Evolutionary conservation across 2,329 filamentous ascomycete species (phyloP).

Genomic region (Botrytis squamosa): DNA sequence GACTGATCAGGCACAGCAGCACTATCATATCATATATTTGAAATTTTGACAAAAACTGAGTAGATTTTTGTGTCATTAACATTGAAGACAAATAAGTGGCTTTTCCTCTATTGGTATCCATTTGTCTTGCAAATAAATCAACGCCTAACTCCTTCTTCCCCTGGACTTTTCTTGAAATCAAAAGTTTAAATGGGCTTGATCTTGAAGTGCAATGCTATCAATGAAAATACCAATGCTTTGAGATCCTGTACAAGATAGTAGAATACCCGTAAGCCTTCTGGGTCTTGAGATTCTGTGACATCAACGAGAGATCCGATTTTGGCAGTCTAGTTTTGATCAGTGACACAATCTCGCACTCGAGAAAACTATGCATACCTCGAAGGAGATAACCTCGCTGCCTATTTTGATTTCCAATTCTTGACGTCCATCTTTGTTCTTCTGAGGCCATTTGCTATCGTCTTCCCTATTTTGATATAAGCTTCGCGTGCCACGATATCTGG

Average conservation of each 20-base stretch:
- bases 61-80: constrained; percentile 8
- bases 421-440: constrained; percentile 98
- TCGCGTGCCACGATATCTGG: background rate
- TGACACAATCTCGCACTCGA: background rate
- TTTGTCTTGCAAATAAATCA: constrained; percentile 25
- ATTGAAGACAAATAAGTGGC: constrained; percentile 6
- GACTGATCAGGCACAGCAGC: background rate
- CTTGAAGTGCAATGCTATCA: constrained; percentile 98
- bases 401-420: constrained; percentile 95
- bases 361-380: constrained; percentile 63
- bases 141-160: constrained; percentile 36
- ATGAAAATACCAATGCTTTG: constrained; percentile 92
- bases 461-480: constrained; percentile 59
- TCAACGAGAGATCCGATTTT: constrained; percentile 98
- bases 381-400: constrained; percentile 94
- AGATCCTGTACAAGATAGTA: constrained; percentile 98
- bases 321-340: constrained; percentile 64
- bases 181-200: constrained; percentile 68
- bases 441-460: constrained; percentile 97
- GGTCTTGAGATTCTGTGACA: constrained; percentile 92
- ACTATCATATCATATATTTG: background rate
- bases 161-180: background rate
- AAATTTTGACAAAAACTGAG: background rate
- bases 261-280: constrained; percentile 93
- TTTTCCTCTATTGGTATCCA: constrained; percentile 36